Base-by-base conservation (phyloP, 495 filamentous ascomycete genomes). In the Penicillium roqueforti region DNA sequence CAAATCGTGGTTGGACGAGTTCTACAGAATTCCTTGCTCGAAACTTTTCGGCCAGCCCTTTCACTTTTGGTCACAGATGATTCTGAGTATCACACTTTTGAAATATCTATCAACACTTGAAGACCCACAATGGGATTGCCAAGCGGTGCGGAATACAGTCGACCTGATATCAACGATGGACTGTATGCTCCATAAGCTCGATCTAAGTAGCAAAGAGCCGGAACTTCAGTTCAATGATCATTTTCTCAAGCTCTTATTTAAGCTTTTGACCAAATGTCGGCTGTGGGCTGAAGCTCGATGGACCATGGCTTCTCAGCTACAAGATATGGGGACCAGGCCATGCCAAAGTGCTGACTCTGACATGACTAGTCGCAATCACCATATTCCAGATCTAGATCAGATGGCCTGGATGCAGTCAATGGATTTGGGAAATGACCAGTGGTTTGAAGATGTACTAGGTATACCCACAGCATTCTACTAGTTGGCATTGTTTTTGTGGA, bases 121-220 rank as follows among this genome's bases (percentile, higher is more conserved):
- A 19, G 65, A 76, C 42, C 70, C 71, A 40, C 69, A 56, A 1
- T 76, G 75, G 74, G 70, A 76, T 52, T 61, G 59, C 18, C 58
- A 65, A 34, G 67, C 60, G 10, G 68, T 73, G 32, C 65, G 62
- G 19, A 65, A 69, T 42, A 68, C 54, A 19, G 61, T 74, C 1
- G 39, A 68, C 51, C 55, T 76, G 1, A 47, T 63, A 29, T 48
- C 49, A 7, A 56, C 61, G 8, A 51, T 76, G n/a, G 68, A 71
- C 18, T 54, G 37, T 11, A 66, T 73, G 45, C 47, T 56, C 0
- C 39, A 68, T 18, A 64, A 53, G 19, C 53, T 68, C 11, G 56
- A 69, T 5, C 22, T 61, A 28, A 47, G 44, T 6, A 63, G 67
- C 37, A 54, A 60, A 37, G 68, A 68, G 56, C 48, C 55, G 16